phyloP scores from a whole-genome alignment of 345 rosid genomes.

The Lagerstroemia speciosa region DNA sequence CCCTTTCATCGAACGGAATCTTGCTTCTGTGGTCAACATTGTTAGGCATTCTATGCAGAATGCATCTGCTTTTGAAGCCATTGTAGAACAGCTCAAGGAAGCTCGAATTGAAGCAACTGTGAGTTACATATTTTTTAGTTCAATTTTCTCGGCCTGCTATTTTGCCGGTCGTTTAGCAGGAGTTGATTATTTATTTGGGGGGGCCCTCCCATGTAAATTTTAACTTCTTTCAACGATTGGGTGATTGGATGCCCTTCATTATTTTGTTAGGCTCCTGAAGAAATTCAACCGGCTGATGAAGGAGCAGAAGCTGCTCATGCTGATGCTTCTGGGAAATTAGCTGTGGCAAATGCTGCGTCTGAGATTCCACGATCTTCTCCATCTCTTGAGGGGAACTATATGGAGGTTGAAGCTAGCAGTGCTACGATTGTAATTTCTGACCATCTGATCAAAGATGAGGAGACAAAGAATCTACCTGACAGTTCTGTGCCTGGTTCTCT shows the following conservation, averaged over 20 bases:
- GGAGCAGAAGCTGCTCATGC: constrained; percentile 15
- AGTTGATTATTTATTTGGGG: not conserved
- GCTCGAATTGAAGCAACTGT: constrained; percentile 23
- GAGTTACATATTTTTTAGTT: not conserved
- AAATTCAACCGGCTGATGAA: constrained; percentile 24
- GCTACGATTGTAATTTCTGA: no score
- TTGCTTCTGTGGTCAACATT: constrained; percentile 46
- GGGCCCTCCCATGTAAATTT: not conserved
- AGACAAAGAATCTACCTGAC: not conserved
- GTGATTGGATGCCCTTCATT: no score
- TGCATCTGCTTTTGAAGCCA: constrained; percentile 55
- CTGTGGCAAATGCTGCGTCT: constrained; percentile 14
- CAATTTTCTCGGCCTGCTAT: not conserved
- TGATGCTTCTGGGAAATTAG: constrained; percentile 13
- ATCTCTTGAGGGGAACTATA: not conserved
- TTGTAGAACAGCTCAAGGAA: constrained; percentile 42
- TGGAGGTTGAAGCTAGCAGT: no score
- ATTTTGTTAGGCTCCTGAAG: constrained; percentile 34
- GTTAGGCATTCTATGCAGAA: constrained; percentile 62
- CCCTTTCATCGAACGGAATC: constrained; percentile 59
- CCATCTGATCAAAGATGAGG: no score
- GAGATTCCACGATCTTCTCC: not conserved
- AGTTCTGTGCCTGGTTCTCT: not conserved
- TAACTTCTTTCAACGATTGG: no score
- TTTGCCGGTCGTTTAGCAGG: not conserved